Evolutionary conservation across 805 yeast genomes (phyloP), one percentile per base, ranked within the genome.

Genomic region (Pichia phayaonensis): DNA sequence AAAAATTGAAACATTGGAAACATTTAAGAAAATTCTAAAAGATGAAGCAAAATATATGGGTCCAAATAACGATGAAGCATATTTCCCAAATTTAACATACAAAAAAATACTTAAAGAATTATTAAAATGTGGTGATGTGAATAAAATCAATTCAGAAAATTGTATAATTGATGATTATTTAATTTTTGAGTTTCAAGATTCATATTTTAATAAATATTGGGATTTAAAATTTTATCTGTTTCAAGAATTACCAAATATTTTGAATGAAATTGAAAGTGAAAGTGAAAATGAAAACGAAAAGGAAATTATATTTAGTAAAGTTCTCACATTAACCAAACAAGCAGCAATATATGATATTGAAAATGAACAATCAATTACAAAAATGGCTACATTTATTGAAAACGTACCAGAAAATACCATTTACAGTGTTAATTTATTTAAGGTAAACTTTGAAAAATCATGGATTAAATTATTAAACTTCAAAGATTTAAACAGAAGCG

Each of bases 191-290:
- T 86, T 86, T 59, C 59, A 72, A 27, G 80, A 74, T 22, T 70
- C 69, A 26, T 81, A 77, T 53, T 83, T 83, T 60, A 59, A 61
- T 29, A 73, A 73, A 57, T 79, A 76, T 64, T 86, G 86, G 72
- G 99, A 92, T 63, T 67, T 92, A 51, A 87, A 90, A 58, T 88
- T 72, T 61, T 86, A 83, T 61, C 83, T 87, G 56, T 80, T 84
- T 61, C 69, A 73, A 39, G 81, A 76, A 56, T 63, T 81, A 22
- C 57, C 52, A 38, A 61, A 63, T 4, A 50, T 59, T 2, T 12
- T 45, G 18, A 26, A 31, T 15, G 46, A 46, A 20, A 44, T 66
- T 1, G 54, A 56, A 16, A n/a, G n/a, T n/a, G 67, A 63, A 20
- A 44, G 65, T 1, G 53, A 56, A 16, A 67, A 63, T 13, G 40